Conservation (phyloP, 352 stramenopile genomes). For the Phytophthora syringae region DNA sequence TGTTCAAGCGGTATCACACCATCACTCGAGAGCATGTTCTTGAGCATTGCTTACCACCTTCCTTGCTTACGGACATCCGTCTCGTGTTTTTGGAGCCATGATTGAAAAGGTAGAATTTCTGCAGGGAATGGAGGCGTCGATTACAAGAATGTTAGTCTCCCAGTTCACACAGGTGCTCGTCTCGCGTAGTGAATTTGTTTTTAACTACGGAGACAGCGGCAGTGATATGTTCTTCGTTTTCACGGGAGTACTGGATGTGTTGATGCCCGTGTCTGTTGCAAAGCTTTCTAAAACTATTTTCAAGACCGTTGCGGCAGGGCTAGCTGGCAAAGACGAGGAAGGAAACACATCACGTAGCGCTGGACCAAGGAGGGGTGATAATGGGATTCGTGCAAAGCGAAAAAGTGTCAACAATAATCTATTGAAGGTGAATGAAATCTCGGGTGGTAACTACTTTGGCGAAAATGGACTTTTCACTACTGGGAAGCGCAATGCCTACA, state of each 20-base stretch:
- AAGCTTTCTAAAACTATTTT: slow-evolving; percentile 23
- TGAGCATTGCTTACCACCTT: slow-evolving; percentile 61
- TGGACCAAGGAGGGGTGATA: not conserved
- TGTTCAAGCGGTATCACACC: slow-evolving; percentile 70
- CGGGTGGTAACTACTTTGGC: slow-evolving; percentile 61
- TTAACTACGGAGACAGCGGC: slow-evolving; percentile 54
- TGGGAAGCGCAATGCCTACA: slow-evolving; percentile 48
- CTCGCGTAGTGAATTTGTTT: slow-evolving; percentile 62
- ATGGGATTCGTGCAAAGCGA: slow-evolving; percentile 11
- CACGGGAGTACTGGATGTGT: slow-evolving; percentile 49
- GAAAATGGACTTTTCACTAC: slow-evolving; percentile 69
- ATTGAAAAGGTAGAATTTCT: slow-evolving; percentile 71
- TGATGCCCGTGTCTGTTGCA: slow-evolving; percentile 36
- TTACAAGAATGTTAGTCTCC: slow-evolving; percentile 69
- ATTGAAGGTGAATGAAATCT: slow-evolving; percentile 61
- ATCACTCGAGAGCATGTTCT: slow-evolving; percentile 74
- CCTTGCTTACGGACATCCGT: slow-evolving; percentile 70
- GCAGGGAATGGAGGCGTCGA: slow-evolving; percentile 49
- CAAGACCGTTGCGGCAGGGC: not conserved
- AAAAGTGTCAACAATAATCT: slow-evolving; percentile 26
- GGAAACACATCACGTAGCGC: slow-evolving; percentile 9
- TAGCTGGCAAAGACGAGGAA: slow-evolving; percentile 4
- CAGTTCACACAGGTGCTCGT: slow-evolving; percentile 68
- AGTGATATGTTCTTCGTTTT: slow-evolving; percentile 84
- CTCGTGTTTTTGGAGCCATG: slow-evolving; percentile 72